Evolutionary conservation across 148 eudicot genomes (phyloP).

Genomic region (Persicaria maculosa): DNA sequence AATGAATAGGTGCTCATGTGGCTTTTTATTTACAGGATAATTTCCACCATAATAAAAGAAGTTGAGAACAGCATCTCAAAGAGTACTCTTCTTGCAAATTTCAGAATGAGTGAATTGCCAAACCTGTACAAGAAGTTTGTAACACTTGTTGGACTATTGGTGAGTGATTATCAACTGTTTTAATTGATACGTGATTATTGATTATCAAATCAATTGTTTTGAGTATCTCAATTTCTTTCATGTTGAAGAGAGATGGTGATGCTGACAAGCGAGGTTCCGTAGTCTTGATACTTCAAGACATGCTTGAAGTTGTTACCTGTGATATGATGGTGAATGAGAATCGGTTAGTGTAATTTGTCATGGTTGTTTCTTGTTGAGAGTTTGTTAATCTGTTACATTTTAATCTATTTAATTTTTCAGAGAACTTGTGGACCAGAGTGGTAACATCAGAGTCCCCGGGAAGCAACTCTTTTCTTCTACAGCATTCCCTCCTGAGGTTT

Average conservation of each 20-base stretch:
- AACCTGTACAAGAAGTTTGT: slow-evolving; percentile 60
- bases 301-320: slow-evolving; percentile 85
- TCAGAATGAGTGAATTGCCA: slow-evolving; percentile 69
- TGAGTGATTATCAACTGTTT: slow-evolving; percentile 24
- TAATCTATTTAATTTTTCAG: slow-evolving; percentile 26
- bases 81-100: slow-evolving; percentile 58
- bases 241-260: slow-evolving; percentile 68
- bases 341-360: slow-evolving; percentile 35
- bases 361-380: background rate
- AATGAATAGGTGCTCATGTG: background rate
- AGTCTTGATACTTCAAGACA: slow-evolving; percentile 78
- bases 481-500: slow-evolving; percentile 60
- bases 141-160: slow-evolving; percentile 70
- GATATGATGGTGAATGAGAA: slow-evolving; percentile 97
- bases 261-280: slow-evolving; percentile 55
- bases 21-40: slow-evolving; percentile 42
- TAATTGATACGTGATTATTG: background rate
- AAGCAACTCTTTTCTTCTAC: slow-evolving; percentile 67
- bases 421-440: slow-evolving; percentile 71
- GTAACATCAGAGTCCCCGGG: slow-evolving; percentile 64
- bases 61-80: slow-evolving; percentile 62
- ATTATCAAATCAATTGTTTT: background rate
- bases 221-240: background rate
- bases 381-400: background rate
- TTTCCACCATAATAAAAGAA: slow-evolving; percentile 61